Conservation (phyloP, 768 basidiomycete genomes). For the Terana coerulea region DNA sequence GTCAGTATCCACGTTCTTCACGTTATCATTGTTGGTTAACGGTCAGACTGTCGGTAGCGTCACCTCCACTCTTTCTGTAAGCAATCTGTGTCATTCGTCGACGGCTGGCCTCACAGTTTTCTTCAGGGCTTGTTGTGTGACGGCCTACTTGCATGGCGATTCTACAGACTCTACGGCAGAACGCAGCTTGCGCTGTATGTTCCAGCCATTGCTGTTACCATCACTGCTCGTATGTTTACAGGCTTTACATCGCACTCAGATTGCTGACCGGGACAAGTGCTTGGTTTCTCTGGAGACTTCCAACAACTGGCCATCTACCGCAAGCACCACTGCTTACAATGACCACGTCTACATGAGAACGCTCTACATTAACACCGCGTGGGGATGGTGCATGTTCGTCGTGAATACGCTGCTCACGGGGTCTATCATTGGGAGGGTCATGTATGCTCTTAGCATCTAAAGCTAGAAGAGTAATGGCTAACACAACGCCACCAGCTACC, state of each 20-base stretch:
- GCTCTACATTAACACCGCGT: constrained; percentile 20
- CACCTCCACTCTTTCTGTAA: constrained; percentile 16
- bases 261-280: constrained; percentile 11
- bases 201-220: constrained; percentile 13
- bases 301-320: constrained; percentile 17
- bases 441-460: constrained; percentile 11
- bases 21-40: neutral
- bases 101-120: neutral
- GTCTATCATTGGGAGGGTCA: constrained; percentile 19
- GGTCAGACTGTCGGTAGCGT: constrained; percentile 2
- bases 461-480: neutral
- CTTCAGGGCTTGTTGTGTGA: constrained; percentile 22
- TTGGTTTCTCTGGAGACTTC: constrained; percentile 22
- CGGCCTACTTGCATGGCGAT: constrained; percentile 24
- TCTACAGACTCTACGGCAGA: constrained; percentile 19
- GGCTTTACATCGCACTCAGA: neutral
- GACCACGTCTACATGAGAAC: constrained; percentile 16
- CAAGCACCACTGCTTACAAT: constrained; percentile 14
- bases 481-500: neutral
- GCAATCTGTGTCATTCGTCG: neutral
- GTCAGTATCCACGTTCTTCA: constrained; percentile 8
- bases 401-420: constrained; percentile 21
- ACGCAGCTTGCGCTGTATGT: constrained; percentile 17
- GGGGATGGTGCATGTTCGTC: constrained; percentile 24
- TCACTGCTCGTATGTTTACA: constrained; percentile 20